Evolutionary conservation across 345 rosid genomes (phyloP).

Genomic region (Mangifera indica): DNA sequence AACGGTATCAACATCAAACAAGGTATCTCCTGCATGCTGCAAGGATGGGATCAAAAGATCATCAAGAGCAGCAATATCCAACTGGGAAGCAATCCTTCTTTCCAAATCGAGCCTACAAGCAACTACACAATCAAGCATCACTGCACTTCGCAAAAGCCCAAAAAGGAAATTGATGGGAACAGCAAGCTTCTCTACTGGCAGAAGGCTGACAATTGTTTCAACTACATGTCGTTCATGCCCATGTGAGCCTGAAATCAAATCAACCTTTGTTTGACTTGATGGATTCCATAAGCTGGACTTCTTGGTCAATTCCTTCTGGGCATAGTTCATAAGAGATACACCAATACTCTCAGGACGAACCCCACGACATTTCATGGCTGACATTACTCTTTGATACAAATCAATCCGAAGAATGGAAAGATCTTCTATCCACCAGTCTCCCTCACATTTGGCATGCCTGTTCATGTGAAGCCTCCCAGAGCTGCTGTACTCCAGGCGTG

Average conservation of each 20-base stretch:
- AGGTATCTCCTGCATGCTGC: conserved; percentile 77
- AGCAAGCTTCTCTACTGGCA: conserved; percentile 87
- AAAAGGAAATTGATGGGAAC: conserved; percentile 85
- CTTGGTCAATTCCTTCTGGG: conserved; percentile 86
- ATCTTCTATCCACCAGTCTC: conserved; percentile 98
- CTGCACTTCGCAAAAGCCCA: conserved; percentile 86
- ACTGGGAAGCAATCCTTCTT: conserved; percentile 86
- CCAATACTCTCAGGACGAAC: conserved; percentile 96
- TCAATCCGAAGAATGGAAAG: conserved; percentile 81
- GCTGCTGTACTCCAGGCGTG: conserved; percentile 92
- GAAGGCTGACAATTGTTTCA: conserved; percentile 74
- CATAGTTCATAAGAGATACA: conserved; percentile 77
- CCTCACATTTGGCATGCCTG: conserved; percentile 71
- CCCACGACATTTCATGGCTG: conserved; percentile 94
- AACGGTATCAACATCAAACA: conserved; percentile 91
- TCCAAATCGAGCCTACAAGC: conserved; percentile 86
- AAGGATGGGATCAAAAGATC: conserved; percentile 93
- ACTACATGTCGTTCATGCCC: conserved; percentile 71
- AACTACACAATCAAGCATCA: conserved; percentile 72
- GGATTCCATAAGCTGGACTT: conserved; percentile 67
- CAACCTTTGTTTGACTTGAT: conserved; percentile 47
- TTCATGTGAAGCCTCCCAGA: conserved; percentile 97
- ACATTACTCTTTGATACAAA: conserved; percentile 73
- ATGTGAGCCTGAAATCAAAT: conserved; percentile 39
- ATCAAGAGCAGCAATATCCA: conserved; percentile 84